phyloP scores from a whole-genome alignment of 192 early-diverging fungal genomes.

The Mortierella antarctica region DNA sequence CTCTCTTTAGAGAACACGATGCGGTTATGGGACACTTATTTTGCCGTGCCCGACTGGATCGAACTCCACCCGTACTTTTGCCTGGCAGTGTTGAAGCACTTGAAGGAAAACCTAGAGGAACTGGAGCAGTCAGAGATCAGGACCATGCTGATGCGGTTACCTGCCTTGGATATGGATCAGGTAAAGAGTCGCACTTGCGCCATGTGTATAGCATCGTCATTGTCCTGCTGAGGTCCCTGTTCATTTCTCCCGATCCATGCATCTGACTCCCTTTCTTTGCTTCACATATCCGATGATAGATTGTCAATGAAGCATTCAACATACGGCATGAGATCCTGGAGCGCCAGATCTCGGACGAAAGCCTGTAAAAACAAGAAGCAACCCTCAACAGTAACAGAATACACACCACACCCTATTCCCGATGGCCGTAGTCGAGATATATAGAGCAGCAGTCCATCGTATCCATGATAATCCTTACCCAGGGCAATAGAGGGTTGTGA shows the following conservation, averaged over 20 bases:
- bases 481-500: too few species aligned
- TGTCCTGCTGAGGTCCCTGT: not conserved
- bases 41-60: constrained; percentile 78
- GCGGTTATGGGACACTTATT: constrained; percentile 92
- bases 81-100: constrained; percentile 76
- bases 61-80: constrained; percentile 89
- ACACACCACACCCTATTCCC: not conserved
- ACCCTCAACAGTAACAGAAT: not conserved
- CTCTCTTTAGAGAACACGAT: constrained; percentile 84
- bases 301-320: constrained; percentile 77
- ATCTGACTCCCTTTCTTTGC: not conserved
- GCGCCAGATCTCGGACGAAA: constrained; percentile 64
- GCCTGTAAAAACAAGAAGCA: constrained; percentile 13
- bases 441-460: too few species aligned
- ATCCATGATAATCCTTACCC: too few species aligned
- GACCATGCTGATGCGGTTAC: constrained; percentile 82
- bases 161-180: constrained; percentile 74
- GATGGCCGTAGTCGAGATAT: too few species aligned
- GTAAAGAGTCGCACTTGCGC: constrained; percentile 32
- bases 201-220: not conserved
- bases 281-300: constrained; percentile 29
- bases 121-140: constrained; percentile 93
- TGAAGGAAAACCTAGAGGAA: constrained; percentile 87
- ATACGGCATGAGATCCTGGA: constrained; percentile 76
- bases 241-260: not conserved